These are phyloP conservation scores for Phoma sp. DNA, from an alignment of 2,329 filamentous ascomycete genomes.

Conservation along the genomic window DNA sequence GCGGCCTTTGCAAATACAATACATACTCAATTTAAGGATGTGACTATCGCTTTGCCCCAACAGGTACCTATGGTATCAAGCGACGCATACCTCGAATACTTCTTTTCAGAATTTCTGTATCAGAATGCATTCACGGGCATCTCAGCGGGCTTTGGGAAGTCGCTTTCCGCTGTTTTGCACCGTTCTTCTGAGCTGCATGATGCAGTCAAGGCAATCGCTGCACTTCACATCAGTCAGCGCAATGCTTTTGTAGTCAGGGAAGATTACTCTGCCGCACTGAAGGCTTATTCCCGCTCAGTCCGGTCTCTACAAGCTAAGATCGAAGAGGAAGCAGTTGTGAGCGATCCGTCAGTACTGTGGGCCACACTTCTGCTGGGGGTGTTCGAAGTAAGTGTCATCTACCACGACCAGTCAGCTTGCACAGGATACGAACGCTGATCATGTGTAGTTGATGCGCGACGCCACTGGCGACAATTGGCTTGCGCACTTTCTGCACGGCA, in stretches of 20 bases:
- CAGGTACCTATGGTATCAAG: neutral
- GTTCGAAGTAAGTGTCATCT: conserved; percentile 26
- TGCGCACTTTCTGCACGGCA: conserved; percentile 36
- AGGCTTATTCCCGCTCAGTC: conserved; percentile 29
- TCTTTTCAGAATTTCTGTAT: conserved; percentile 30
- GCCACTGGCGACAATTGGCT: conserved; percentile 35
- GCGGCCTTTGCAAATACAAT: neutral
- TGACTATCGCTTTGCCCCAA: neutral
- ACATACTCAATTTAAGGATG: neutral
- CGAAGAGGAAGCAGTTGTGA: conserved; percentile 11
- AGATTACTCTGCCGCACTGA: conserved; percentile 15
- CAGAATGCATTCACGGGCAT: conserved; percentile 28
- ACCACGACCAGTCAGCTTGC: neutral
- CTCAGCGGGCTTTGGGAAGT: conserved; percentile 7
- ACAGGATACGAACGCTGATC: neutral
- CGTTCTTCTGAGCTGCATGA: conserved; percentile 24
- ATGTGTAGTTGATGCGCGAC: conserved; percentile 34
- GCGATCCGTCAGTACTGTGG: conserved; percentile 30
- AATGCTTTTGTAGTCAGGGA: neutral
- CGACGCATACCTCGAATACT: conserved; percentile 25
- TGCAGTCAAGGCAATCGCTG: conserved; percentile 28
- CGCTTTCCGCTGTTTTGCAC: conserved; percentile 20
- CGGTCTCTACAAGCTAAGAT: conserved; percentile 21
- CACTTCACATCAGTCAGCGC: conserved; percentile 14
- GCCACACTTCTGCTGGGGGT: conserved; percentile 34